A percentile compares a stretch with the other conserved stretches of the same genome.
Evolutionary conservation across 306 rosid species (phyloP).

Genomic region (Crataegus laevigata): DNA sequence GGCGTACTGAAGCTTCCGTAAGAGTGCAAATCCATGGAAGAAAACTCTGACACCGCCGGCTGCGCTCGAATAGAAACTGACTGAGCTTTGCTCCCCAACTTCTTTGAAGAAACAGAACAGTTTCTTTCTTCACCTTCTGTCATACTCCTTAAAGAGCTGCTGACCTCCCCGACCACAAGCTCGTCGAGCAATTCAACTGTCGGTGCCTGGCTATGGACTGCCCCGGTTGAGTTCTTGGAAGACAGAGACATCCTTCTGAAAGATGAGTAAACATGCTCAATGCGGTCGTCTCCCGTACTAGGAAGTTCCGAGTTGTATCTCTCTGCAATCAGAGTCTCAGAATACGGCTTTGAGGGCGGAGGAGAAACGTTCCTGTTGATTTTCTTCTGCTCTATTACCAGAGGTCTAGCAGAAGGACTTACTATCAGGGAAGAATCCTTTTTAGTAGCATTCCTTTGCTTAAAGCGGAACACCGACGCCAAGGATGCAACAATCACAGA

Average conservation of each 20-base stretch:
- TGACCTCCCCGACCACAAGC: slow-evolving; percentile 29
- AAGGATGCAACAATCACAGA: slow-evolving; percentile 7
- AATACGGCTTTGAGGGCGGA: not conserved
- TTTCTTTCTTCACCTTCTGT: slow-evolving; percentile 23
- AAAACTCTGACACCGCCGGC: slow-evolving; percentile 19
- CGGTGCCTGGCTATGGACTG: slow-evolving; percentile 19
- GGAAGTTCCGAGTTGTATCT: not conserved
- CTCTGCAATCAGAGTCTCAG: not conserved
- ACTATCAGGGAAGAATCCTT: slow-evolving; percentile 4
- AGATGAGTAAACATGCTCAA: slow-evolving; percentile 5
- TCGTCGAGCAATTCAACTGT: slow-evolving; percentile 34
- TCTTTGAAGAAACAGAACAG: slow-evolving; percentile 15
- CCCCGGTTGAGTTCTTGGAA: slow-evolving; percentile 10
- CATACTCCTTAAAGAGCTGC: slow-evolving; percentile 7
- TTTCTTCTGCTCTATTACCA: slow-evolving; percentile 6
- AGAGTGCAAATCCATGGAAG: slow-evolving; percentile 13
- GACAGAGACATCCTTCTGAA: not conserved
- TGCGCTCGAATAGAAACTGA: slow-evolving; percentile 14
- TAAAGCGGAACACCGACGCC: not conserved
- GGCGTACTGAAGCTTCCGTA: slow-evolving; percentile 20
- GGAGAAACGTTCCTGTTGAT: not conserved
- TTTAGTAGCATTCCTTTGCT: not conserved
- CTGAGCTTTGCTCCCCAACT: slow-evolving; percentile 7
- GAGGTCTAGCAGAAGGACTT: slow-evolving; percentile 6
- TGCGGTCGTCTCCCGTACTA: not conserved